Percentiles rank a stretch among this genome's conserved stretches.
phyloP scores from a whole-genome alignment of 1,139 yeast species.

The Geotrichum europaeum region DNA sequence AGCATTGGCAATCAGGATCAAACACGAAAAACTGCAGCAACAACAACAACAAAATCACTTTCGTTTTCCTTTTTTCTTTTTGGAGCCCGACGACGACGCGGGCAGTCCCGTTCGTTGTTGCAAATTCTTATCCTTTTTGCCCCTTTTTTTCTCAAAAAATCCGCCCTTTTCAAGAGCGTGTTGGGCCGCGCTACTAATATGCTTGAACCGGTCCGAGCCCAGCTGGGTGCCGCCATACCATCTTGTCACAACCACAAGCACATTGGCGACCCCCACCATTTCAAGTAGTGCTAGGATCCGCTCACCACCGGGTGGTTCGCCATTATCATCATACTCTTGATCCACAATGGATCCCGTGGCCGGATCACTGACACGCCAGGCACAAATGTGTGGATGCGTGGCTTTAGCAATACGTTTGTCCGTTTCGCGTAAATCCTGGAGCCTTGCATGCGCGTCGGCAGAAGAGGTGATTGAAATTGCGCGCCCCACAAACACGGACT shows the following conservation, averaged over 20 bases:
- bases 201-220: conserved; percentile 82
- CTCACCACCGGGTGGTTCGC: conserved; percentile 85
- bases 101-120: background rate
- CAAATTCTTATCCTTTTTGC: conserved; percentile 1
- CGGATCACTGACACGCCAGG: conserved; percentile 55
- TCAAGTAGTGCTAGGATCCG: conserved; percentile 66
- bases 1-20: background rate
- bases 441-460: conserved; percentile 51
- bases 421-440: conserved; percentile 40
- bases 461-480: conserved; percentile 54
- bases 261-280: conserved; percentile 65
- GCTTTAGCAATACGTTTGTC: conserved; percentile 62
- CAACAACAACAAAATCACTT: background rate
- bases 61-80: background rate
- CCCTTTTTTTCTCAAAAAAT: conserved; percentile 27
- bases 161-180: conserved; percentile 65
- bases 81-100: background rate
- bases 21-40: background rate
- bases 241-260: conserved; percentile 76
- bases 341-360: conserved; percentile 15
- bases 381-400: conserved; percentile 62
- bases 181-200: conserved; percentile 75
- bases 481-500: conserved; percentile 79
- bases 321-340: conserved; percentile 52
- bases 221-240: conserved; percentile 89